phyloP scores from a whole-genome alignment of 2,329 filamentous ascomycete species.

The Calcarisporium arbuscula region DNA sequence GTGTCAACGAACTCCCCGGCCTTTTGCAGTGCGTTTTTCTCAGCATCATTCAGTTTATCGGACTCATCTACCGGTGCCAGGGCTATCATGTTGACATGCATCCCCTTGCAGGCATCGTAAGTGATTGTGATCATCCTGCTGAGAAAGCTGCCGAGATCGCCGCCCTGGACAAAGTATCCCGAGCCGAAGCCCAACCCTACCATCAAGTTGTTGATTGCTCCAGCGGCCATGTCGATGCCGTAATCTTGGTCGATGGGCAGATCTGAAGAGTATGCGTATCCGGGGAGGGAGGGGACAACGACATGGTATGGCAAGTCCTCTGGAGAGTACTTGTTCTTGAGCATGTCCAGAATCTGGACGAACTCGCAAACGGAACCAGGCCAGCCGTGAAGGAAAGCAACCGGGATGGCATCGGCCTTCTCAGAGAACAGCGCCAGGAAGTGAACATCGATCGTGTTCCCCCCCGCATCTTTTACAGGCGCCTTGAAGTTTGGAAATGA shows the following conservation, averaged over 20 bases:
- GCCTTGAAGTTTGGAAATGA: conserved; percentile 40
- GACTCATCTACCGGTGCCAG: conserved; percentile 4
- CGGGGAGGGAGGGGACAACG: conserved; percentile 48
- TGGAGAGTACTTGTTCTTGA: conserved; percentile 41
- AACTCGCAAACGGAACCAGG: conserved; percentile 50
- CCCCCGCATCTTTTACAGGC: conserved; percentile 28
- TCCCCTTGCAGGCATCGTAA: conserved; percentile 41
- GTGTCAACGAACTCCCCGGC: conserved; percentile 29
- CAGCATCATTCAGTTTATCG: conserved; percentile 2
- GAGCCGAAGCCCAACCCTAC: conserved; percentile 42
- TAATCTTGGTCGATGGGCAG: conserved; percentile 40
- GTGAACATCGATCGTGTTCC: conserved; percentile 35
- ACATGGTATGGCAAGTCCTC: conserved; percentile 49
- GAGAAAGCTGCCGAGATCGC: conserved; percentile 45
- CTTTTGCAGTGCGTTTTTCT: conserved; percentile 20
- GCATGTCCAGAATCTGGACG: conserved; percentile 39
- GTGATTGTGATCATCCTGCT: conserved; percentile 33
- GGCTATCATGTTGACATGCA: conserved; percentile 18
- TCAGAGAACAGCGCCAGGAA: conserved; percentile 50
- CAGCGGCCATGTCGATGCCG: conserved; percentile 17
- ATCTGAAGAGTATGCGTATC: conserved; percentile 43
- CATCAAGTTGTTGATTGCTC: conserved; percentile 45
- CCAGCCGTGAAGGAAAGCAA: conserved; percentile 51
- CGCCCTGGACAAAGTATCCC: conserved; percentile 50
- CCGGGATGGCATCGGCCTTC: conserved; percentile 40